Base-by-base conservation (phyloP, 768 basidiomycete species). In the Pulveroboletus sp. region DNA sequence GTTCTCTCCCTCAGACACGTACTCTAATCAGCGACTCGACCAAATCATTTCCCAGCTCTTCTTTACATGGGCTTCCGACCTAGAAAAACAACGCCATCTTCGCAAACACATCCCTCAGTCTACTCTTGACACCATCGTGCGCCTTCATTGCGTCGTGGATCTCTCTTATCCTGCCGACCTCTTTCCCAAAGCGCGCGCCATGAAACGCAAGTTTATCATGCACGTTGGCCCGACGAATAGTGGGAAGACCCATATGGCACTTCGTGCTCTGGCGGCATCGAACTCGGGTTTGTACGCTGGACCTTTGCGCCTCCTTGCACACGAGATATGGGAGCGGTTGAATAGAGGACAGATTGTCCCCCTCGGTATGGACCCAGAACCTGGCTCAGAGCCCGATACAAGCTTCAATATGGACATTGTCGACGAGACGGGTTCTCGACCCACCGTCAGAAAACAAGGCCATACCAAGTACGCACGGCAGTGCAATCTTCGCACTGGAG, bases 151-250 rank as follows among this genome's bases (percentile, higher is more conserved):
- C 5, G 68, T 73, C 2, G 72, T 76, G 0, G 71, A 78, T 57
- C 57, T 71, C 13, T 58, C 67, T n/a, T 73, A 69, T 48, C 78
- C 78, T 1, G 76, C 75, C 0, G 82, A 84, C 50, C 61, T 69
- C 11, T 83, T 64, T 57, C 60, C 70, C 0, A 16, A 44, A 9
- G 82, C 92, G 0, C 82, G 95, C 10, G 59, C 65, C 11, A 70
- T 84, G 53, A 76, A 74, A 16, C 79, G 94, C 17, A 90, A 85
- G 57, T 73, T 98, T 57, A 86, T 94, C 65, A 85, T 98, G 75
- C 95, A 99, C 59, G 92, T 99, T 34, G 97, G 95, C 0, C 97
- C 97, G 0, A 98, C 97, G 20, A 99, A 98, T 67, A 91, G 90
- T 53, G 97, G 95, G 25, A 99, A 99, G 72, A 99, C 95, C 0